A percentile compares a stretch with the other conserved stretches of the same genome.
Conservation (phyloP, 352 stramenopile genomes). For the Globisporangium rhizosaccharum region DNA sequence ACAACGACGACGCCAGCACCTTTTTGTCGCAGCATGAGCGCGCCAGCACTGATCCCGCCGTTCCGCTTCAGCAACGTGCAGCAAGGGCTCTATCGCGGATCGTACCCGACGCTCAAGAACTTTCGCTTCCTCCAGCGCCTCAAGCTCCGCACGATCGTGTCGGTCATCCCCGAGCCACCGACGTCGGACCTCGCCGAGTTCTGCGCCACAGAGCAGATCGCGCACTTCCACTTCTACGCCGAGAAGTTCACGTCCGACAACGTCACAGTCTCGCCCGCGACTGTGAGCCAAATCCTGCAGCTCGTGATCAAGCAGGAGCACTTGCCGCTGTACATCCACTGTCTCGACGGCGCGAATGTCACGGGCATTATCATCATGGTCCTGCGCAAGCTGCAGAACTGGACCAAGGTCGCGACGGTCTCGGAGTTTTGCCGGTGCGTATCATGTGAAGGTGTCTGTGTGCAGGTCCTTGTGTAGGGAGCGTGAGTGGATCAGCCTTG, state of each 20-base stretch:
- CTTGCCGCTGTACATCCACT: conserved; percentile 82
- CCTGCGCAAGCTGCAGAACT: conserved; percentile 84
- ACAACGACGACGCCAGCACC: neutral
- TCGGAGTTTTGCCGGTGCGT: conserved; percentile 73
- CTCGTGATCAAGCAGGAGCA: conserved; percentile 74
- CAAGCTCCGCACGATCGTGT: conserved; percentile 72
- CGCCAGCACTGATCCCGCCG: conserved; percentile 74
- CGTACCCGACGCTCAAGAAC: conserved; percentile 85
- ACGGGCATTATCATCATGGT: conserved; percentile 87
- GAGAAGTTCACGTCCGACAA: conserved; percentile 88
- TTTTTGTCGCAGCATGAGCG: conserved; percentile 18
- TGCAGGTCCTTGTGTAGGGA: neutral
- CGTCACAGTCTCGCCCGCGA: conserved; percentile 74
- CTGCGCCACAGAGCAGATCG: conserved; percentile 63
- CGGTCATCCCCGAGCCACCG: conserved; percentile 73
- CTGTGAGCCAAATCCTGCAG: conserved; percentile 71
- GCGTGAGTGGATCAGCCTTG: neutral
- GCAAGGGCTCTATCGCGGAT: conserved; percentile 71
- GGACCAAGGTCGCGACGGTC: conserved; percentile 78
- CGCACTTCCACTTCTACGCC: conserved; percentile 72
- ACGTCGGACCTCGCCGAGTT: conserved; percentile 74
- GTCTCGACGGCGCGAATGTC: conserved; percentile 84
- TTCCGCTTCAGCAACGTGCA: conserved; percentile 86
- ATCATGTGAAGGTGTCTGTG: neutral
- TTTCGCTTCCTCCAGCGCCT: conserved; percentile 76